Percentiles rank a stretch among this genome's conserved stretches.
phyloP scores from a whole-genome alignment of 305 asterid genomes.

The Stenogyne calaminthoides region DNA sequence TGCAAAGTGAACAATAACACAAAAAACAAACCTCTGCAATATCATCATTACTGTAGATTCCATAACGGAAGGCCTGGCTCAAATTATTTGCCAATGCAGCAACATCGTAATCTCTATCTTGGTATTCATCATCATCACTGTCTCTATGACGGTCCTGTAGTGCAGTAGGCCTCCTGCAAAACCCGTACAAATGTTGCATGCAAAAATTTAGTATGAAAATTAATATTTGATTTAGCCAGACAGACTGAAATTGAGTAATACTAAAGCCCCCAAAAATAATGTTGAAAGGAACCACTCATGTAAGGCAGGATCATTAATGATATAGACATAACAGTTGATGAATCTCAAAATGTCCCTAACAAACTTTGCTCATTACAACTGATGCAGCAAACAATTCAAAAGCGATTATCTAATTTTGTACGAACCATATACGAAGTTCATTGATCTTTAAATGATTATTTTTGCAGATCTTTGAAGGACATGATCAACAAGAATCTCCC shows the following conservation, averaged over 20 bases:
- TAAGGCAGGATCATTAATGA: slow-evolving; percentile 17
- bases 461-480: neutral
- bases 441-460: slow-evolving; percentile 5
- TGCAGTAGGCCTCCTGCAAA: slow-evolving; percentile 89
- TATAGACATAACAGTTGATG: slow-evolving; percentile 11
- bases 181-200: slow-evolving; percentile 11
- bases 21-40: slow-evolving; percentile 62
- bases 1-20: slow-evolving; percentile 11
- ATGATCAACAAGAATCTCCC: neutral
- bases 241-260: slow-evolving; percentile 17
- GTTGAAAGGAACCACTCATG: slow-evolving; percentile 24
- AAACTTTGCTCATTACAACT: slow-evolving; percentile 13
- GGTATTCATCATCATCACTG: slow-evolving; percentile 97
- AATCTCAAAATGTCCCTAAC: slow-evolving; percentile 6
- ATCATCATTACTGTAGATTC: slow-evolving; percentile 75
- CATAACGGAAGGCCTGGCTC: slow-evolving; percentile 95
- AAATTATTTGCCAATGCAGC: slow-evolving; percentile 97
- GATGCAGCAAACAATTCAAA: neutral
- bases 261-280: slow-evolving; percentile 13
- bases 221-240: slow-evolving; percentile 24
- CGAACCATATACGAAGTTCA: slow-evolving; percentile 15
- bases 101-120: slow-evolving; percentile 95
- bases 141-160: slow-evolving; percentile 86
- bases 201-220: slow-evolving; percentile 9
- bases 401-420: neutral